Percentiles rank a stretch among this genome's conserved stretches.
phyloP scores from a whole-genome alignment of 1,284 basidiomycete genomes.

The Hymenochaete sp. region DNA sequence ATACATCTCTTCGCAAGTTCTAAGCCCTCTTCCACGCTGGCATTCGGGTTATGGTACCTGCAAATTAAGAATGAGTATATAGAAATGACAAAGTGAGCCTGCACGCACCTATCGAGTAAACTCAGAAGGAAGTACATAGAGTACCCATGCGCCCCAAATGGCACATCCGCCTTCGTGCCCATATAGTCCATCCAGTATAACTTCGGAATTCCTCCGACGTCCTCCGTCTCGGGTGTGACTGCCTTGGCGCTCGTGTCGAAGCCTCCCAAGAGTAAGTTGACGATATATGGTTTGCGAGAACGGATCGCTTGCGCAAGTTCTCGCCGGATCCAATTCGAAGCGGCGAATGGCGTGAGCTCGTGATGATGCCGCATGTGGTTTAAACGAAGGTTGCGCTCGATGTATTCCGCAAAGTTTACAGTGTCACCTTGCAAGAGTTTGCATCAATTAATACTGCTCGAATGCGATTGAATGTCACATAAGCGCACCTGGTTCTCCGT shows the following conservation, averaged over 20 bases:
- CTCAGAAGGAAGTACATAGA: conserved; percentile 88
- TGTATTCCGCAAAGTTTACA: conserved; percentile 91
- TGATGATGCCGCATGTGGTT: conserved; percentile 94
- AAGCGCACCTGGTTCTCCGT: conserved; percentile 79
- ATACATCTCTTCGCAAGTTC: conserved; percentile 81
- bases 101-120: conserved; percentile 78
- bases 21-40: conserved; percentile 76
- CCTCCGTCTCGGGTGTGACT: conserved; percentile 18
- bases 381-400: conserved; percentile 91
- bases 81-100: not conserved
- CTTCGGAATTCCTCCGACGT: conserved; percentile 43
- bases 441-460: not conserved
- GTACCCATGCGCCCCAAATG: conserved; percentile 94
- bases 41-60: conserved; percentile 82
- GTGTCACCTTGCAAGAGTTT: conserved; percentile 68
- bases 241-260: conserved; percentile 60
- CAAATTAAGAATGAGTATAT: not conserved
- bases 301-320: conserved; percentile 85
- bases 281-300: conserved; percentile 81
- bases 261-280: conserved; percentile 90
- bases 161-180: conserved; percentile 82
- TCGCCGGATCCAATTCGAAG: conserved; percentile 91
- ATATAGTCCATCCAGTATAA: conserved; percentile 97
- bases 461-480: not conserved
- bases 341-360: conserved; percentile 82